Evolutionary conservation across 2,329 filamentous ascomycete genomes (phyloP), one percentile per base, ranked within the genome.

Genomic region (Fusarium longipes): DNA sequence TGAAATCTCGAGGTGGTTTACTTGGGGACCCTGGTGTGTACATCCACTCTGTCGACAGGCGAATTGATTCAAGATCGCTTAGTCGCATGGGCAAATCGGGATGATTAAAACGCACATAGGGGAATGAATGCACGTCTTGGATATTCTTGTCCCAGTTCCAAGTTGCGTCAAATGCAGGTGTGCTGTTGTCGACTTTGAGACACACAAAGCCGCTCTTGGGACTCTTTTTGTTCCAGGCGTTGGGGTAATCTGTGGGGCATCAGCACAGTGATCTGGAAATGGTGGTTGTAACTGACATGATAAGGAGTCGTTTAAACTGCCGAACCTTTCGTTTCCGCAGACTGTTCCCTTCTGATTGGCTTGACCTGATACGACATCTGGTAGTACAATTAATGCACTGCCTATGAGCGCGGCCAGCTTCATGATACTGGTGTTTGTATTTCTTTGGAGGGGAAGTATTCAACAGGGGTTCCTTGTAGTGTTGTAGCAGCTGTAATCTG

Each of bases 221-320:
- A 4, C 67, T 71, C 12, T 73, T 73, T 12, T 52, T 45, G 14
- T 73, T 73, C 71, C 71, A 73, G 15, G 71, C 71, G 25, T 73
- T 73, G 14, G 67, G 70, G n/a, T 72, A 73, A 44, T 73, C 71
- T 73, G 10, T 8, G 5, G 8, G 35, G 30, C 32, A 4, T 73
- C 17, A 72, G 57, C 18, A 12, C 8, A 39, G 1, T n/a, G 8
- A 5, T 15, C 12, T 4, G 0, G 9, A 5, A 24, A 2, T 20
- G 15, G 11, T 2, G 3, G 38, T 3, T 17, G 17, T 29, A 3
- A 38, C 67, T 10, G 22, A 65, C 67, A 69, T 36, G 65, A 70
- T 1, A 64, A 63, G 8, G 67, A 65, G 33, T 70, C 66, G 8
- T 54, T 57, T 11, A 70, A n/a, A 32, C 61, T 38, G 11, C 67